Conservation (phyloP, 1,139 yeast species). For the Saccharomyces hybrid region DNA sequence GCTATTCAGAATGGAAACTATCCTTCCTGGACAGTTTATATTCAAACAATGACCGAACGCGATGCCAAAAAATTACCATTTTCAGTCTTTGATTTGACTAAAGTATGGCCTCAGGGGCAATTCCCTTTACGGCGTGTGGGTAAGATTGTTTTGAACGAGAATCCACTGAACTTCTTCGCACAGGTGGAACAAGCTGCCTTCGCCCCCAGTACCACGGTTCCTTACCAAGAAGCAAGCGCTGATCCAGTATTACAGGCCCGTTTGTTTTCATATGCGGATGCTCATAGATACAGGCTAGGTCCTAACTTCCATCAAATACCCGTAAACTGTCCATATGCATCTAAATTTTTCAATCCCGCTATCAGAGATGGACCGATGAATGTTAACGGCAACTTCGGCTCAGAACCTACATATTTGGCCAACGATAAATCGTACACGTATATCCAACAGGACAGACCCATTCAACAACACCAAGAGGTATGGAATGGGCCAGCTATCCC, state of each 20-base stretch:
- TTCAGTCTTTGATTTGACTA: conserved; percentile 63
- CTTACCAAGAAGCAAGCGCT: conserved; percentile 52
- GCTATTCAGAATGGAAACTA: conserved; percentile 50
- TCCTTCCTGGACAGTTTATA: conserved; percentile 59
- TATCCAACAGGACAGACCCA: conserved; percentile 31
- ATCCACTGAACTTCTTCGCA: conserved; percentile 50
- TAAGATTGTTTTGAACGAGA: conserved; percentile 45
- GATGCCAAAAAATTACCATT: conserved; percentile 53
- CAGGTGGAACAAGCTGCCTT: conserved; percentile 55
- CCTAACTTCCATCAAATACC: conserved; percentile 58
- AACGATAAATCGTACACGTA: conserved; percentile 35
- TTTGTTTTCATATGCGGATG: conserved; percentile 51
- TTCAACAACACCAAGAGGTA: conserved; percentile 64
- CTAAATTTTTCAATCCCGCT: conserved; percentile 50
- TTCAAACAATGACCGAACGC: conserved; percentile 61
- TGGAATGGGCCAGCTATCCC: conserved; percentile 87
- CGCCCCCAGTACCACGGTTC: conserved; percentile 52
- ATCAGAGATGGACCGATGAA: conserved; percentile 84
- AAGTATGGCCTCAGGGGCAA: conserved; percentile 52
- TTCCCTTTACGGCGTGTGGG: conserved; percentile 55
- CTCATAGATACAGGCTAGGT: conserved; percentile 57
- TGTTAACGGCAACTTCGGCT: conserved; percentile 79
- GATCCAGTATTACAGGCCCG: conserved; percentile 55
- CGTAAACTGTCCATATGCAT: conserved; percentile 52
- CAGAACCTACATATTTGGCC: conserved; percentile 71